Base-by-base conservation (phyloP, 176 grass and related monocot species). In the Phyllostachys edulis region DNA sequence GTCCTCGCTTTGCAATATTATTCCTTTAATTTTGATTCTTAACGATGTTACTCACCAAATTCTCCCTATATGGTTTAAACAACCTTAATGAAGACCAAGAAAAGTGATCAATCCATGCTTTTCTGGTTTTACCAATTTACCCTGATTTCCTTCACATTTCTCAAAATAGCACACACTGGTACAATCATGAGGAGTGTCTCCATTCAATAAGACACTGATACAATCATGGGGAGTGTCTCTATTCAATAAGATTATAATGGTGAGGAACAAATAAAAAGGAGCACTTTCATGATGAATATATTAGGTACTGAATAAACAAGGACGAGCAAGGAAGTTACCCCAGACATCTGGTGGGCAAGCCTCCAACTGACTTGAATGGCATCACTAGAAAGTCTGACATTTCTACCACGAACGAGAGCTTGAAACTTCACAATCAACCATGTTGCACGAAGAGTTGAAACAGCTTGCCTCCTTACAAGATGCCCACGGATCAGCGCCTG, bases 401-500 rank as follows among this genome's bases (percentile, higher is more conserved):
- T 93, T 57, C 89, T 86, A 36, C 96, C 91, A 83, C 96, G 90
- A 49, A 85, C 45, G 6, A 93, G 37, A 42, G 91, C 91, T 92
- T 98, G 96, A 27, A 95, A 89, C 85, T 92, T 95, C 24, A 98
- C 82, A 36, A 98, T 87, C 75, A 88, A 83, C 77, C 90, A 84
- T 89, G 89, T 93, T 54, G 87, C 77, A 71, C 39, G 88, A 51
- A 98, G 91, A 24, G 91, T 95, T 73, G 93, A 86, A 91, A 90
- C 76, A 83, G 96, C 96, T 79, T 98, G 96, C 81, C 93, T 93
- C 82, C 93, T 89, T 77, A 98, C 96, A 63, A 98, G 85, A 88
- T 95, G 90, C 12, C 93, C 95, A 16, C 93, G 95, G 47, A 98
- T 85, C 79, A 95, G 41, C 1, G 92, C 95, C 64, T 98, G 95